These are phyloP conservation scores for Westerdykella aurantiaca DNA, from an alignment of 2,329 filamentous ascomycete genomes.

Conservation along the genomic window DNA sequence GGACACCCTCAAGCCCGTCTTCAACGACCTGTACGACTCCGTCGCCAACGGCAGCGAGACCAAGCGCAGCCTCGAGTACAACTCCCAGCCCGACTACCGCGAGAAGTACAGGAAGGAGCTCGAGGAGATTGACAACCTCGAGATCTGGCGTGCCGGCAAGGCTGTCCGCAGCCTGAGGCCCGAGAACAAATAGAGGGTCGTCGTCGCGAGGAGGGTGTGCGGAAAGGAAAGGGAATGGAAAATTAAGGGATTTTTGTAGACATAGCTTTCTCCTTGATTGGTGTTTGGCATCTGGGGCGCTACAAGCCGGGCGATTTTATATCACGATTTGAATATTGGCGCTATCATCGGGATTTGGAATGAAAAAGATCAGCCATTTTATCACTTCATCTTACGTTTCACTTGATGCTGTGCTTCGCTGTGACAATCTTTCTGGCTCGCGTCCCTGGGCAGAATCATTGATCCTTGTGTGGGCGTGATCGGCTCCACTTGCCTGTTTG, in stretches of 20 bases:
- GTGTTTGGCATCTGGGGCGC: slow-evolving; percentile 15
- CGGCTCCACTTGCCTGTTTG: no score
- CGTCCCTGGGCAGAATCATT: no score
- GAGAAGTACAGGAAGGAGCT: slow-evolving; percentile 97
- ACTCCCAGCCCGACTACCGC: slow-evolving; percentile 91
- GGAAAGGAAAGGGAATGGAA: slow-evolving; percentile 2
- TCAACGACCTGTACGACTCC: slow-evolving; percentile 93
- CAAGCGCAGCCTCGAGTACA: slow-evolving; percentile 93
- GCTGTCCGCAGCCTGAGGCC: slow-evolving; percentile 62
- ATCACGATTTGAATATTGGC: no score
- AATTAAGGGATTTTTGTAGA: slow-evolving; percentile 14
- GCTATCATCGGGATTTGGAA: no score
- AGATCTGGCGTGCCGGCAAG: slow-evolving; percentile 99
- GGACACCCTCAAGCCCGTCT: slow-evolving; percentile 96
- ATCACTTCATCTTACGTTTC: no score
- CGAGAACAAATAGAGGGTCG: slow-evolving; percentile 31
- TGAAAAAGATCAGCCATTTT: no score
- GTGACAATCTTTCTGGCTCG: no score
- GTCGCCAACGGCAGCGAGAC: slow-evolving; percentile 92
- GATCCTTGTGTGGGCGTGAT: no score
- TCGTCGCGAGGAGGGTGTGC: not conserved
- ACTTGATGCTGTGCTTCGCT: no score
- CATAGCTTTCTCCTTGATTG: slow-evolving; percentile 17
- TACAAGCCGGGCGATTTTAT: slow-evolving; percentile 2
- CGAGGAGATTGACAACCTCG: slow-evolving; percentile 93